phyloP scores from a whole-genome alignment of 176 grass and related monocot genomes.

The Eleusine indica region DNA sequence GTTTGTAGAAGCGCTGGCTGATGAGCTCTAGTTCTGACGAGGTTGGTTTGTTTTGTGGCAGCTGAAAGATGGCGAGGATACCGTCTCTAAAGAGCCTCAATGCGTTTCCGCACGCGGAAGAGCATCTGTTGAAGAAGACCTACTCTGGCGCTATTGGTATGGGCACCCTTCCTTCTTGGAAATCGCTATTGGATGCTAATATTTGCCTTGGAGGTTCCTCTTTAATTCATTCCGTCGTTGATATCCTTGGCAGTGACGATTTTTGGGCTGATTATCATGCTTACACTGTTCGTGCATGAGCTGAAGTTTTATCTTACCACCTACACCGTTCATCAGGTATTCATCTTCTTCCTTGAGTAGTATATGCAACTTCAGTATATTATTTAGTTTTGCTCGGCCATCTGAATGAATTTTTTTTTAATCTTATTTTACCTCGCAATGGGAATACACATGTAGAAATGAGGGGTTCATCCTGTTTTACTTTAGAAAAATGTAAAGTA shows the following conservation, averaged over 20 bases:
- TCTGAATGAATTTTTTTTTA: background rate
- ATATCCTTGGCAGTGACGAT: slow-evolving; percentile 64
- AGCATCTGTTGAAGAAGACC: slow-evolving; percentile 92
- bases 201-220: slow-evolving; percentile 5
- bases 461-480: background rate
- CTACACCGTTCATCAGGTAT: slow-evolving; percentile 85
- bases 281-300: slow-evolving; percentile 84
- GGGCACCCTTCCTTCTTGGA: background rate
- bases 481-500: background rate
- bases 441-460: background rate
- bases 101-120: slow-evolving; percentile 91
- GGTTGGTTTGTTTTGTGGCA: slow-evolving; percentile 21
- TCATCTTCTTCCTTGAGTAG: background rate
- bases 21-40: slow-evolving; percentile 3
- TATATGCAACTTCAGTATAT: background rate
- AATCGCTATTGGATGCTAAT: background rate
- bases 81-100: slow-evolving; percentile 88
- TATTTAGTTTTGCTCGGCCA: background rate
- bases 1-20: background rate
- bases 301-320: slow-evolving; percentile 91
- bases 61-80: slow-evolving; percentile 71
- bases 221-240: slow-evolving; percentile 4
- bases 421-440: background rate
- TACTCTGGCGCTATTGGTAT: slow-evolving; percentile 86
- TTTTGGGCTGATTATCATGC: slow-evolving; percentile 83